A percentile compares a stretch with the other conserved stretches of the same genome.
Conservation (phyloP, 2,329 filamentous ascomycete species). For the Myriosclerotinia curreyana region DNA sequence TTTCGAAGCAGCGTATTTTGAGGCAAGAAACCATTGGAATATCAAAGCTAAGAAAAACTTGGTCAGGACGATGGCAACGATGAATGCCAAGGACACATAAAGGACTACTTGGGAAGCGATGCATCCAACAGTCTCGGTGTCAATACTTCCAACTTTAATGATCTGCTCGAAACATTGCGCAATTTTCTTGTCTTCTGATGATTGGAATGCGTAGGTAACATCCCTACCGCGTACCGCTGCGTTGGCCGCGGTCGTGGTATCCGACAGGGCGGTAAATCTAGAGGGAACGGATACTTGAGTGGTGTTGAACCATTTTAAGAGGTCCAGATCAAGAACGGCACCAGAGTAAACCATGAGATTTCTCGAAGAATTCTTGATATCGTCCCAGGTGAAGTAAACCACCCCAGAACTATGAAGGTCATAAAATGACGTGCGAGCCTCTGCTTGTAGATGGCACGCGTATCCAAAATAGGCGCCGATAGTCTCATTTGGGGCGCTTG, state of each 20-base stretch:
- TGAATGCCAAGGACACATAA: conserved; percentile 88
- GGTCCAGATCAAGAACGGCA: conserved; percentile 83
- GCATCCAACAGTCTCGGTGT: conserved; percentile 94
- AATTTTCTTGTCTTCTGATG: conserved; percentile 71
- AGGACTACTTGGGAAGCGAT: conserved; percentile 97
- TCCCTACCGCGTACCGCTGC: conserved; percentile 74
- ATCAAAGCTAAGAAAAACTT: conserved; percentile 86
- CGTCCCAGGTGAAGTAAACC: conserved; percentile 95
- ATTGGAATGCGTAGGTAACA: conserved; percentile 83
- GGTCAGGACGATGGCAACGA: conserved; percentile 79
- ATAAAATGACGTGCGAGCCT: conserved; percentile 74
- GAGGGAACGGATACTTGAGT: conserved; percentile 72
- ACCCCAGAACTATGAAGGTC: conserved; percentile 68
- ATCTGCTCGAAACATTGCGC: conserved; percentile 89
- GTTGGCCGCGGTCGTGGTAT: conserved; percentile 59
- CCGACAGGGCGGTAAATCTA: conserved; percentile 75
- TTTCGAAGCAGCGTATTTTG: conserved; percentile 78
- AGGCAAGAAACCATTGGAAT: conserved; percentile 95
- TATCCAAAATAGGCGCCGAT: conserved; percentile 78
- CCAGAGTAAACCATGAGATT: conserved; percentile 95
- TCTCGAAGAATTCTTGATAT: conserved; percentile 81
- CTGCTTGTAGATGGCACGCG: conserved; percentile 75
- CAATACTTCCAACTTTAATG: conserved; percentile 92
- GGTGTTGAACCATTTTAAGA: conserved; percentile 86
- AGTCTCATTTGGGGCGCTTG: conserved; percentile 70